phyloP scores from a whole-genome alignment of 2,329 filamentous ascomycete species.

The Microdochium bolleyi region DNA sequence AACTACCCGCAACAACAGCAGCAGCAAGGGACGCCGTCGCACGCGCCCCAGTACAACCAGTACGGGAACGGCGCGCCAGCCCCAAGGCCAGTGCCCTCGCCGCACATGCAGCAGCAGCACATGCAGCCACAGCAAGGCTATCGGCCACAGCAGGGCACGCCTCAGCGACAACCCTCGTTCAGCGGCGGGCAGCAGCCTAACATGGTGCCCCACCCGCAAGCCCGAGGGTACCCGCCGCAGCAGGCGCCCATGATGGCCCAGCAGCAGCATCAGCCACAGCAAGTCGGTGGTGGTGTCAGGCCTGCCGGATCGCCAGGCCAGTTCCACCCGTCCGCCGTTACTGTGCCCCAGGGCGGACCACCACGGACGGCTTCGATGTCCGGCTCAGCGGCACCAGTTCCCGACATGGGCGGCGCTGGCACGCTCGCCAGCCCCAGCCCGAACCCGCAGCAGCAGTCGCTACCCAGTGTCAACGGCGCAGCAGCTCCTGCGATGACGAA shows the following conservation, averaged over 20 bases:
- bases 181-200: conserved; percentile 12
- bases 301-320: conserved; percentile 12
- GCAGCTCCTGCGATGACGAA: conserved; percentile 11
- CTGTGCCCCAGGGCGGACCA: too few relatives aligned
- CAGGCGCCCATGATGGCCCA: conserved; percentile 14
- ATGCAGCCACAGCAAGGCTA: conserved; percentile 15
- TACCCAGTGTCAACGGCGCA: conserved; percentile 4
- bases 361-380: background rate
- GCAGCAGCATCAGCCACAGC: conserved; percentile 9
- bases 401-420: conserved; percentile 4
- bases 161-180: conserved; percentile 16
- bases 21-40: conserved; percentile 16
- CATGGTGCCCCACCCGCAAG: conserved; percentile 12
- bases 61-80: conserved; percentile 20
- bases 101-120: conserved; percentile 19
- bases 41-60: conserved; percentile 13
- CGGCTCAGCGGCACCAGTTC: background rate
- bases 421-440: conserved; percentile 16
- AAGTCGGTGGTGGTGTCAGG: conserved; percentile 5
- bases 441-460: conserved; percentile 13
- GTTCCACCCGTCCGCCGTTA: background rate
- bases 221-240: conserved; percentile 16
- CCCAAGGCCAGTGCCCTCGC: conserved; percentile 17
- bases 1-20: conserved; percentile 16
- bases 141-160: conserved; percentile 14